Base-by-base conservation (phyloP, 1,139 yeast species). In the Kluyveromyces sp. region DNA sequence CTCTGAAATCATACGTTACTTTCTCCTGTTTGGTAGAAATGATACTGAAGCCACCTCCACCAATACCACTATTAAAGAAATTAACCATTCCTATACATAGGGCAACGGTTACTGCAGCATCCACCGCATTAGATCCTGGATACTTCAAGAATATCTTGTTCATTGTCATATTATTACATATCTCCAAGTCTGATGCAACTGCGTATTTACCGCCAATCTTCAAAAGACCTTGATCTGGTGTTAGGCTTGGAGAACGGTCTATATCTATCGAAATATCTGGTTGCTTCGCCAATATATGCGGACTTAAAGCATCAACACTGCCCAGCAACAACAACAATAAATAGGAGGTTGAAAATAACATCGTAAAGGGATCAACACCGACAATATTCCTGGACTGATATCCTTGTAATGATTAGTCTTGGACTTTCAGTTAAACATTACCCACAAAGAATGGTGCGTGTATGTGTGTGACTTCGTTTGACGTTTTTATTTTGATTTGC, bases 31-130 rank as follows among this genome's bases (percentile, higher is more conserved):
- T 73, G 35, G 67, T 64, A 3, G 59, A 71, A 41, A 85, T 78
- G 1, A 84, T 74, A 42, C 86, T 83, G 58, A 76, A 87, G 0
- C 84, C 86, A 7, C 97, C 97, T 3, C 97, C 98, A 2, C 98
- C 98, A 42, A 90, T 79, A 0, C 98, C 97, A 3, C 94, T 80
- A 42, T 90, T 83, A 60, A 81, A 89, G 50, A 89, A 81, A 60
- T 87, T 86, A 37, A 87, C 68, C 48, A 87, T 74, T 2, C 97
- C 97, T 35, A 92, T 79, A 62, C 98, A 92, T 29, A 92, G 70
- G 0, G 95, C 88, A 25, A 87, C 86, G 0, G 96, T 84, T 2
- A 92, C 82, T 0, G 96, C 88, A 0, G 97, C 95, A 62, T 92
- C 97, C 0, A 95, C 96, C 1, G 97, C 97, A 44, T 83, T 84